Conservation (phyloP, 2,329 filamentous ascomycete species). For the Albophoma yamanashiensis region DNA sequence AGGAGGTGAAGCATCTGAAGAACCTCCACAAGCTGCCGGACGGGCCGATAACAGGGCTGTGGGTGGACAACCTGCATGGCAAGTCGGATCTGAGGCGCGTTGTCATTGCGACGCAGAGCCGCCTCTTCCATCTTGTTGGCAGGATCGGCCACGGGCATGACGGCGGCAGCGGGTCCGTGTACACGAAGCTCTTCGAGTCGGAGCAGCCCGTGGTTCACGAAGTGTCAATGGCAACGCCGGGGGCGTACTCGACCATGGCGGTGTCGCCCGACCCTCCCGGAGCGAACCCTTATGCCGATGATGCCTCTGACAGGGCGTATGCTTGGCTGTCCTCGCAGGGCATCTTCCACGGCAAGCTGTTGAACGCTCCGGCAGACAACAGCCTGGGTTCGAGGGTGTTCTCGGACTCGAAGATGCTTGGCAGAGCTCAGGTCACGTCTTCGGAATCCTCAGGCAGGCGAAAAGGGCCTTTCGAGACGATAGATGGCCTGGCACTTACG, state of each 20-base stretch:
- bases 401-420: slow-evolving; percentile 65
- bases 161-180: slow-evolving; percentile 67
- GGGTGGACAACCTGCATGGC: slow-evolving; percentile 64
- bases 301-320: slow-evolving; percentile 62
- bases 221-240: slow-evolving; percentile 44
- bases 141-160: slow-evolving; percentile 66
- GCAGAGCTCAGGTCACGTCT: slow-evolving; percentile 61
- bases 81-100: slow-evolving; percentile 64
- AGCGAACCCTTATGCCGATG: slow-evolving; percentile 41
- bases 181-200: slow-evolving; percentile 76
- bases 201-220: slow-evolving; percentile 74
- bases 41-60: slow-evolving; percentile 74
- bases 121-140: slow-evolving; percentile 72
- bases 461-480: slow-evolving; percentile 57
- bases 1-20: slow-evolving; percentile 88
- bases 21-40: slow-evolving; percentile 73
- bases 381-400: slow-evolving; percentile 66
- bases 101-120: slow-evolving; percentile 67
- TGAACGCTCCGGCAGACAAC: slow-evolving; percentile 46
- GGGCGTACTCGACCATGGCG: slow-evolving; percentile 52
- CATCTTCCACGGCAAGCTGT: slow-evolving; percentile 75
- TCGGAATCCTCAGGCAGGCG: slow-evolving; percentile 55
- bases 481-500: slow-evolving; percentile 73
- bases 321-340: slow-evolving; percentile 87
- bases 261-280: slow-evolving; percentile 66